Conservation (phyloP, 2,329 filamentous ascomycete genomes). For the Ilyonectria robusta region DNA sequence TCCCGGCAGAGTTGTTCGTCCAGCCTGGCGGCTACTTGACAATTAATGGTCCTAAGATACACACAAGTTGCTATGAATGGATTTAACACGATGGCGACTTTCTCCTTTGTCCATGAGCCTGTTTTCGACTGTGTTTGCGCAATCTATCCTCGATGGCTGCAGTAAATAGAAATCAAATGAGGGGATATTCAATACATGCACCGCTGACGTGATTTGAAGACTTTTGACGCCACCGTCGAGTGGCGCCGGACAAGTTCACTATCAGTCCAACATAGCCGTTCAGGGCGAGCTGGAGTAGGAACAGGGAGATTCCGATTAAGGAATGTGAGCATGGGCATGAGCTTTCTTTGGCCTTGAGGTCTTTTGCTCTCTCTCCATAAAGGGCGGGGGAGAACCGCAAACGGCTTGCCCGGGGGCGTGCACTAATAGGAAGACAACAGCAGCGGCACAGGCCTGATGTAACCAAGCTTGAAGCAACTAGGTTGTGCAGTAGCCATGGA, state of each 20-base stretch:
- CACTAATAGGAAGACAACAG: neutral
- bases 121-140: neutral
- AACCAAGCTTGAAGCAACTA: neutral
- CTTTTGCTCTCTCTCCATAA: too few species aligned
- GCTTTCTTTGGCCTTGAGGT: too few species aligned
- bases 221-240: slow-evolving; percentile 11
- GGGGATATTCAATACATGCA: slow-evolving; percentile 1
- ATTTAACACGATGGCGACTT: neutral
- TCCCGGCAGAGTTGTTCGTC: neutral
- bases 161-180: slow-evolving; percentile 7
- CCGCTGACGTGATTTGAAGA: slow-evolving; percentile 21
- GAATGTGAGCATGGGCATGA: too few species aligned
- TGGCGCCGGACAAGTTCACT: neutral
- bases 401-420: neutral
- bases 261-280: neutral
- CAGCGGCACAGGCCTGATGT: neutral
- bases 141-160: neutral
- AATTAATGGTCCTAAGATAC: neutral
- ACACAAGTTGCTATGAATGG: neutral
- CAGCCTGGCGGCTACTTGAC: neutral
- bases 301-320: neutral
- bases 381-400: neutral
- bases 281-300: neutral
- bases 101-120: neutral
- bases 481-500: neutral